Evolutionary conservation across 768 basidiomycete genomes (phyloP).

Genomic region (Podaxis carcinomalis): DNA sequence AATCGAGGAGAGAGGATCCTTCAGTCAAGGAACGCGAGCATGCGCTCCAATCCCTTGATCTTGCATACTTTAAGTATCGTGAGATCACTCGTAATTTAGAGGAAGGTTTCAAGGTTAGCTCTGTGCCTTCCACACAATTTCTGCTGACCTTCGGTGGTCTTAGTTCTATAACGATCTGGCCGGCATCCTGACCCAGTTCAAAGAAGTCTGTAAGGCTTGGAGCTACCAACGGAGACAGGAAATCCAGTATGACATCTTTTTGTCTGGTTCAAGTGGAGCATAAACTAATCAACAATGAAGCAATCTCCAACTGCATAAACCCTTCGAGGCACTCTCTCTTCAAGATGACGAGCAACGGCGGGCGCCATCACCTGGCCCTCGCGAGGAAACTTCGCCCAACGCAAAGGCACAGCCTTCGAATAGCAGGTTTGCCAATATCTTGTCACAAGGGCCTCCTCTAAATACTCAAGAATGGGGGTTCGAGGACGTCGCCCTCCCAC

Average conservation of each 20-base stretch:
- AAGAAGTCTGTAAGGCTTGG: conserved; percentile 74
- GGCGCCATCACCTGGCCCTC: not conserved
- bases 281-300: not conserved
- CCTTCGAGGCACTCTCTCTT: conserved; percentile 34
- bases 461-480: conserved; percentile 50
- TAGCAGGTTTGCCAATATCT: conserved; percentile 16
- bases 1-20: conserved; percentile 75
- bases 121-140: not conserved
- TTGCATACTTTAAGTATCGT: conserved; percentile 82
- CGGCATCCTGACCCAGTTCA: conserved; percentile 67
- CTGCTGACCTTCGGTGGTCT: not conserved
- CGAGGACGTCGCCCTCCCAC: conserved; percentile 45
- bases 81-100: conserved; percentile 83
- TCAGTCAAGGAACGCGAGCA: conserved; percentile 75
- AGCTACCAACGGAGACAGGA: conserved; percentile 67
- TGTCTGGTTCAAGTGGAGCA: too few relatives aligned
- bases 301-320: not conserved
- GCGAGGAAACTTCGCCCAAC: not conserved
- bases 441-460: conserved; percentile 39
- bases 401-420: not conserved
- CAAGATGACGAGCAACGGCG: conserved; percentile 13
- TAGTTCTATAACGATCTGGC: conserved; percentile 91
- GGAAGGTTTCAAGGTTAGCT: conserved; percentile 77
- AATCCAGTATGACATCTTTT: conserved; percentile 50
- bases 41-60: conserved; percentile 76